Evolutionary conservation across 2,329 filamentous ascomycete genomes (phyloP).

Genomic region (Phialemonium atrogriseum): DNA sequence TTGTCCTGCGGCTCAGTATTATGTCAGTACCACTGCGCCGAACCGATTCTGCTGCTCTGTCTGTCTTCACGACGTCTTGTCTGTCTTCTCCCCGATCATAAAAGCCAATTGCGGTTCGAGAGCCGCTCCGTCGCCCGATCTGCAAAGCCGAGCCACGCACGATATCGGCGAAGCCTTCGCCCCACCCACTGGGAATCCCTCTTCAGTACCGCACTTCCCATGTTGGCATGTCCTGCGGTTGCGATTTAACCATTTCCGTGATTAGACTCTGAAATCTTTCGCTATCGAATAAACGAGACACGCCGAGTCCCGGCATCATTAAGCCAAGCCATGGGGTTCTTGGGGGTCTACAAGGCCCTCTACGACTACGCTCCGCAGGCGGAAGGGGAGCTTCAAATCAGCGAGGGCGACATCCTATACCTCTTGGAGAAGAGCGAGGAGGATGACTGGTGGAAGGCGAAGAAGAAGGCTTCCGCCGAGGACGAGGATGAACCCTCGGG

Average conservation of each 20-base stretch:
- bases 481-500: slow-evolving; percentile 89
- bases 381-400: slow-evolving; percentile 76
- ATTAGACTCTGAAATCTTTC: neutral
- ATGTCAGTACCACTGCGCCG: slow-evolving; percentile 1
- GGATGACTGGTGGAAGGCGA: slow-evolving; percentile 90
- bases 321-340: slow-evolving; percentile 64
- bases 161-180: too few relatives aligned
- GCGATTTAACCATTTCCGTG: neutral
- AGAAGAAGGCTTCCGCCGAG: slow-evolving; percentile 75
- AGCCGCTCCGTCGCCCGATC: neutral
- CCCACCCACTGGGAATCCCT: too few relatives aligned
- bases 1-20: neutral
- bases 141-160: too few relatives aligned
- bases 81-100: neutral
- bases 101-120: neutral
- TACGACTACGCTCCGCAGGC: slow-evolving; percentile 90
- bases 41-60: neutral
- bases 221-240: neutral
- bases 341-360: slow-evolving; percentile 81
- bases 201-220: neutral
- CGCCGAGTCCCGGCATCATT: neutral
- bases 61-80: too few relatives aligned
- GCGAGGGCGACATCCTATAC: slow-evolving; percentile 82
- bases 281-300: neutral
- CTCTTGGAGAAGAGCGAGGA: slow-evolving; percentile 73